Conservation (phyloP, 441 rosid species). For the Jatropha multifida region DNA sequence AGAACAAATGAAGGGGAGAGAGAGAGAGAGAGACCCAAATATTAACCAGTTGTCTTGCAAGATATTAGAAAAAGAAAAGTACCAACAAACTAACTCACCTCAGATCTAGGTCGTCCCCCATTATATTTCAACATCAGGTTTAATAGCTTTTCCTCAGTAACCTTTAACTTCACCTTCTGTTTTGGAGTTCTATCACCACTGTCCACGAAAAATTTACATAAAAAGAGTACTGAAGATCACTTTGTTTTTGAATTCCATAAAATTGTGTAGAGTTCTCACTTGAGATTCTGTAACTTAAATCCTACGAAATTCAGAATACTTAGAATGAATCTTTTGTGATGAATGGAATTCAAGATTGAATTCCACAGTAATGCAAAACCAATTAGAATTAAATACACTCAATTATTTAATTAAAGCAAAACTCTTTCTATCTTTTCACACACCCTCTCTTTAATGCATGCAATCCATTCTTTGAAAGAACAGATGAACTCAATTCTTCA, state of each 20-base stretch:
- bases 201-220: constrained; percentile 30
- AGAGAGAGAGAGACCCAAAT: not conserved
- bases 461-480: not conserved
- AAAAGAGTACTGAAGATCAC: constrained; percentile 12
- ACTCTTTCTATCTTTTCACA: not conserved
- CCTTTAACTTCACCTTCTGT: constrained; percentile 99
- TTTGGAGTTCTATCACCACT: constrained; percentile 99
- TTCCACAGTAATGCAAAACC: not conserved
- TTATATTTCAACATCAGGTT: constrained; percentile 97
- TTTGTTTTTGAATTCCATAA: not conserved
- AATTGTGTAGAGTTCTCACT: constrained; percentile 4
- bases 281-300: not conserved
- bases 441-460: not conserved
- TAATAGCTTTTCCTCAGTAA: constrained; percentile 94
- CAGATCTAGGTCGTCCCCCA: constrained; percentile 96
- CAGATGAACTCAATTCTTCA: not conserved
- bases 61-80: constrained; percentile 14
- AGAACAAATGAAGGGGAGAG: constrained; percentile 10
- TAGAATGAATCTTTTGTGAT: not conserved
- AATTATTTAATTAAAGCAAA: not conserved
- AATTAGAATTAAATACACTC: not conserved
- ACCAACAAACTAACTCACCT: constrained; percentile 49
- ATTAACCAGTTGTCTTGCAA: not conserved
- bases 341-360: not conserved
- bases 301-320: not conserved